Conservation (phyloP, 768 basidiomycete genomes). For the Terana coerulea region DNA sequence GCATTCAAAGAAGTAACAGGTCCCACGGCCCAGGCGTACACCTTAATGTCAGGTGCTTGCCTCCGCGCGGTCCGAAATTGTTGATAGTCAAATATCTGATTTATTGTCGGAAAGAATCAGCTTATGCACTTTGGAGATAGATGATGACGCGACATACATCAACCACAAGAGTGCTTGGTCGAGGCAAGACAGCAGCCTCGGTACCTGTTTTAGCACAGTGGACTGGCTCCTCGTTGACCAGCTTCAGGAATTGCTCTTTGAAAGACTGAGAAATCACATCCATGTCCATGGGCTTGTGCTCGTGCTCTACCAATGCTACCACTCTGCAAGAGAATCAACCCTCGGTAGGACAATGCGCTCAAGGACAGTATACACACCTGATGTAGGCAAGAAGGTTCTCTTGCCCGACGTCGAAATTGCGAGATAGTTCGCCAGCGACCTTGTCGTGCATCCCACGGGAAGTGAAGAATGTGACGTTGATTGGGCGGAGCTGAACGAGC, state of each 20-base stretch:
- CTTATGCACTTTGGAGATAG: not conserved
- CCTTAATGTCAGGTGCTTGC: not conserved
- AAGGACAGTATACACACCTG: too few relatives aligned
- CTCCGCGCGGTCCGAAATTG: not conserved
- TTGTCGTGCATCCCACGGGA: not conserved
- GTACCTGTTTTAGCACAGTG: not conserved
- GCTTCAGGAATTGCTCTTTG: not conserved
- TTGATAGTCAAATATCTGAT: not conserved
- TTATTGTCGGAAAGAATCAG: too few relatives aligned
- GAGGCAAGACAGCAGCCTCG: not conserved
- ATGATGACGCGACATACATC: not conserved
- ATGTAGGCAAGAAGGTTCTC: too few relatives aligned
- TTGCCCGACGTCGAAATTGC: not conserved
- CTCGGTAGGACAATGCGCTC: too few relatives aligned
- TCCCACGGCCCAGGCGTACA: not conserved
- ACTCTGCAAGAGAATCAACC: too few relatives aligned
- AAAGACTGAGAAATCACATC: not conserved
- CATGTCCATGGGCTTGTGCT: not conserved
- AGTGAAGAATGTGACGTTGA: slow-evolving; percentile 3
- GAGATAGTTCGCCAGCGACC: not conserved
- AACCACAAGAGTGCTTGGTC: not conserved
- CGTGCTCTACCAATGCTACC: too few relatives aligned
- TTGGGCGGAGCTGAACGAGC: not conserved
- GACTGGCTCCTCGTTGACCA: not conserved
- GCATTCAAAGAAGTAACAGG: not conserved